Conservation (phyloP, 441 rosid genomes). For the Gossypium laxum region DNA sequence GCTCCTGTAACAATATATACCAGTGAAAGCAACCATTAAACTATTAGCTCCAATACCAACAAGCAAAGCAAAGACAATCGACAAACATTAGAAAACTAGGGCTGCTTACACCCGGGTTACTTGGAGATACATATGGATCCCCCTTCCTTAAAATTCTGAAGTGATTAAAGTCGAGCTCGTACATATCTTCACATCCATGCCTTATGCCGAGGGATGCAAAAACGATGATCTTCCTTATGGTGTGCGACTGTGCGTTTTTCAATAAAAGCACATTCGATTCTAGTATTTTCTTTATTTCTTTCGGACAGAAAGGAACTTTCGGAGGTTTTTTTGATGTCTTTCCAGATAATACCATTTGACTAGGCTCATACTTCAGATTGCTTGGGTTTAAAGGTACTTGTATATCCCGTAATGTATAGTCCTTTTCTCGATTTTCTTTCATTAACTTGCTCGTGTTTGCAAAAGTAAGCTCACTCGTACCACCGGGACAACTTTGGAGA, state of each 20-base stretch:
- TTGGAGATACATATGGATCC: conserved; percentile 34
- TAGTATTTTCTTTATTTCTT: conserved; percentile 38
- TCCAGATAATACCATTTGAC: conserved; percentile 9
- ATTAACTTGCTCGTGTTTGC: conserved; percentile 5
- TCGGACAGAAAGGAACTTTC: conserved; percentile 51
- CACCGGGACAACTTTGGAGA: conserved; percentile 13
- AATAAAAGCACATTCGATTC: conserved; percentile 24
- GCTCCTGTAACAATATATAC: conserved; percentile 30
- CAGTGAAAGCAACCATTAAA: background rate
- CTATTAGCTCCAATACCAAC: background rate
- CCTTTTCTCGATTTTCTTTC: conserved; percentile 3
- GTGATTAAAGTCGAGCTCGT: conserved; percentile 47
- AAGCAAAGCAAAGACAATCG: background rate
- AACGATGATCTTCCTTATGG: conserved; percentile 45
- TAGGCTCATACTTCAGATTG: conserved; percentile 10
- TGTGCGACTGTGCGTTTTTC: conserved; percentile 48
- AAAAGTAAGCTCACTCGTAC: conserved; percentile 1
- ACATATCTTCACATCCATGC: conserved; percentile 51
- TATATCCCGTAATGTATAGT: conserved; percentile 2
- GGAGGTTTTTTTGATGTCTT: conserved; percentile 25
- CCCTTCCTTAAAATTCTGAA: conserved; percentile 42
- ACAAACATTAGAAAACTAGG: background rate
- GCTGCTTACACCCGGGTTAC: conserved; percentile 41
- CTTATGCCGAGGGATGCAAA: conserved; percentile 44
- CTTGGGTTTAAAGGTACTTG: conserved; percentile 4